Conservation (phyloP, 164 flowering plant genomes). For the Vitis rupestris region DNA sequence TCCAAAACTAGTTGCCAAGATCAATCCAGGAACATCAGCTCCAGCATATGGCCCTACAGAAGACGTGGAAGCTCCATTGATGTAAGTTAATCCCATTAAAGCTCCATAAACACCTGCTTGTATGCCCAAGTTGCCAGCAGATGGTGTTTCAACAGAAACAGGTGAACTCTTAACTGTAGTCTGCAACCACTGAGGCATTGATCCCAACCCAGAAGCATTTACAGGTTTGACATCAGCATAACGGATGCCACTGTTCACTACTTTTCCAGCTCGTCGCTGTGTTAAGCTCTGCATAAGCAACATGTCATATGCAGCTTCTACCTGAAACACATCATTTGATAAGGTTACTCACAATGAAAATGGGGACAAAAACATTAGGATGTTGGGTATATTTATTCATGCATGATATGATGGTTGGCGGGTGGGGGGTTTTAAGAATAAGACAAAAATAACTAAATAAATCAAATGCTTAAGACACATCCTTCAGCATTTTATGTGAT, state of each 20-base stretch:
- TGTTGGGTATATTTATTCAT: too few relatives aligned
- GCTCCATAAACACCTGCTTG: conserved; percentile 93
- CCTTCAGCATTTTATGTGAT: too few relatives aligned
- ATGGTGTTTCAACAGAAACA: conserved; percentile 66
- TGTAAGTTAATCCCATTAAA: conserved; percentile 71
- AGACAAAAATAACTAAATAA: not conserved
- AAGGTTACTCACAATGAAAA: too few relatives aligned
- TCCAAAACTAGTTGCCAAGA: conserved; percentile 87
- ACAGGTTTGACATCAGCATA: conserved; percentile 86
- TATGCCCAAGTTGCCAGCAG: conserved; percentile 57
- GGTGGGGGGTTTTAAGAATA: not conserved
- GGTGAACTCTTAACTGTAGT: conserved; percentile 51
- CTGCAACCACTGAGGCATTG: conserved; percentile 84
- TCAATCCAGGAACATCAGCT: conserved; percentile 88
- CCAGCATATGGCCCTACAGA: conserved; percentile 50
- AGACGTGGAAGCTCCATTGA: conserved; percentile 59
- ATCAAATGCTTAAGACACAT: not conserved
- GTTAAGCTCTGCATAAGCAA: conserved; percentile 86
- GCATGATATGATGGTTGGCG: too few relatives aligned
- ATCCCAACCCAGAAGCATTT: conserved; percentile 37
- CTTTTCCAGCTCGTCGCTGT: conserved; percentile 83
- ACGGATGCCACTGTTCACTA: conserved; percentile 61
- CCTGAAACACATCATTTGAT: conserved; percentile 40
- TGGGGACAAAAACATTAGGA: too few relatives aligned
- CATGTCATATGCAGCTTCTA: conserved; percentile 97